phyloP scores from a whole-genome alignment of 192 early-diverging fungal genomes.

The Umbelopsis vinacea region DNA sequence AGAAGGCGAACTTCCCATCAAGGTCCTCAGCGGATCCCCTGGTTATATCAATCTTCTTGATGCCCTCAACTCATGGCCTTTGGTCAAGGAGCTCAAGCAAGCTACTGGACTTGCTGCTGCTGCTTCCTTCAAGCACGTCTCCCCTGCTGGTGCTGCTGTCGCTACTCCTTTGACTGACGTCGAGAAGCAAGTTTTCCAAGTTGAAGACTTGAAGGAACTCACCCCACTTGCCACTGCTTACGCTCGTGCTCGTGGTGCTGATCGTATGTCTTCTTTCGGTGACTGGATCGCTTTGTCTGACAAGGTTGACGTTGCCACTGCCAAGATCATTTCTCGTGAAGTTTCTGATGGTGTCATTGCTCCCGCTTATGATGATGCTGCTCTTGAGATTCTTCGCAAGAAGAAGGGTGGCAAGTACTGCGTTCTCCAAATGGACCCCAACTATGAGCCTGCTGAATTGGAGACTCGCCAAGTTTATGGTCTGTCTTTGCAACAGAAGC shows the following conservation, averaged over 20 bases:
- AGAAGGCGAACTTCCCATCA: conserved; percentile 82
- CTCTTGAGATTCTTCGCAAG: conserved; percentile 87
- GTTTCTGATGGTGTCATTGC: conserved; percentile 99
- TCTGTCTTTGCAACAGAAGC: conserved; percentile 86
- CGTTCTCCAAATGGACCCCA: conserved; percentile 90
- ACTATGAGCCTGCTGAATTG: conserved; percentile 80
- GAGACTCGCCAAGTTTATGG: conserved; percentile 98
- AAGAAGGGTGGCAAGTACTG: conserved; percentile 99
- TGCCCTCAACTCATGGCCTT: conserved; percentile 95
- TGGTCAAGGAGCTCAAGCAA: conserved; percentile 93
- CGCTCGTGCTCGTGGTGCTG: conserved; percentile 96
- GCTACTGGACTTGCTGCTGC: conserved; percentile 92
- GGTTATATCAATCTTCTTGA: conserved; percentile 99
- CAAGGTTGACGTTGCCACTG: conserved; percentile 88
- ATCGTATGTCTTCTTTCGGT: conserved; percentile 99
- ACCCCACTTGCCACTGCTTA: conserved; percentile 91
- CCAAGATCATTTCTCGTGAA: conserved; percentile 93
- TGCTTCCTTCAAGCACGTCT: conserved; percentile 99
- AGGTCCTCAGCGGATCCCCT: conserved; percentile 89
- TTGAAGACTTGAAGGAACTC: conserved; percentile 83
- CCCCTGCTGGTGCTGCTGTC: conserved; percentile 97
- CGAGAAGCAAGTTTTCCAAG: conserved; percentile 91
- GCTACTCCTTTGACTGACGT: conserved; percentile 76
- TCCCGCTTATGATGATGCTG: conserved; percentile 83
- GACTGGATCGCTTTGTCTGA: conserved; percentile 97